Evolutionary conservation across 345 rosid species (phyloP), one percentile per base, ranked within the genome.

Genomic region (Eucalyptus regnans): DNA sequence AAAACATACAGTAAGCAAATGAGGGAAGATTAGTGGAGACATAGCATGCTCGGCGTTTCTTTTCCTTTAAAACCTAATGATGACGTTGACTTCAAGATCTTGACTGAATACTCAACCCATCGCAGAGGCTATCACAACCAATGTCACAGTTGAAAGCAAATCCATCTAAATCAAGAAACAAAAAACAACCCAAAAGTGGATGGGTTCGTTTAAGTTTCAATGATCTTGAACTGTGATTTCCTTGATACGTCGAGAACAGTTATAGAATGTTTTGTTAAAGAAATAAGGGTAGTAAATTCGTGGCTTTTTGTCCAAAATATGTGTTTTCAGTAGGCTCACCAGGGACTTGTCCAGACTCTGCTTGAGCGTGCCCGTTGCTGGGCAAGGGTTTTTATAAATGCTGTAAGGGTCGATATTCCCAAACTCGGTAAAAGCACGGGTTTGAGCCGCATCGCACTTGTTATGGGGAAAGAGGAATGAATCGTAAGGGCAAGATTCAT

Each of bases 351-450:
- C 51, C 10, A 87, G 89, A 68, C 91, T 90, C 51, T 54, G 85
- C 58, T 41, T 89, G 37, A 79, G 89, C 71, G 90, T 54, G 44
- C 83, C 87, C 7, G 31, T 18, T 14, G 64, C 80, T 27, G 87
- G 37, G 92, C 97, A 97, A 37, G 98, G 93, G 87, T 90, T 66
- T 58, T 51, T 68, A 80, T 94, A 92, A 86, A 97, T 96, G 93
- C 90, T 92, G 92, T 97, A 94, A 31, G 92, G 96, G 91, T 94
- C 87, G 90, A 95, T 93, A 86, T 88, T 81, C 23, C 95, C 95
- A 33, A 94, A 92, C 88, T 93, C 94, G 8, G 89, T 44, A 68
- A 52, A 93, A 84, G 99, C 97, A 29, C 83, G 87, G 68, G 60
- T 58, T 8, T 93, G 50, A 12, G 99, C 95, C 51, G 23, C 43